phyloP scores from a whole-genome alignment of 352 stramenopile species.

The Pythium brachiatum region DNA sequence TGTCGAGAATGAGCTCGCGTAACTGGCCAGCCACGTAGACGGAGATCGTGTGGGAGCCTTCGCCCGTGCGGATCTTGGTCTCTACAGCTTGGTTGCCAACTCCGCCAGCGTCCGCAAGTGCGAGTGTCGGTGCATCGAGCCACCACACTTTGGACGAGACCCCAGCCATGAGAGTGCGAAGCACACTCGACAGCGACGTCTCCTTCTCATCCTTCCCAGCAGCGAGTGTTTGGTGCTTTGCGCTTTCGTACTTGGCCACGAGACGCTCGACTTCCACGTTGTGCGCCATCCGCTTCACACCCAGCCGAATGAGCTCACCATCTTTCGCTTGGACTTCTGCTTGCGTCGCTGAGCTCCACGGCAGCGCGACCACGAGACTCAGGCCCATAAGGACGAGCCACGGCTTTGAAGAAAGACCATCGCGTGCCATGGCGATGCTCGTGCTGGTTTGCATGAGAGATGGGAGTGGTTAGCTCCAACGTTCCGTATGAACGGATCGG shows the following conservation, averaged over 20 bases:
- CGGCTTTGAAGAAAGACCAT: background rate
- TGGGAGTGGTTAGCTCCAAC: no score
- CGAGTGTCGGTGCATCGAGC: background rate
- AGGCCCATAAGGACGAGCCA: background rate
- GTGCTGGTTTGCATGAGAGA: no score
- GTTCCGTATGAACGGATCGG: background rate
- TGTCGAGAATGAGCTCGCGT: conserved; percentile 95
- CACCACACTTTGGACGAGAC: background rate
- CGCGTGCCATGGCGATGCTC: background rate
- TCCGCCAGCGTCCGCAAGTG: background rate
- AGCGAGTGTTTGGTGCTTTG: background rate
- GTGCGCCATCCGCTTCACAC: conserved; percentile 25
- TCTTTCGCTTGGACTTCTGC: conserved; percentile 3
- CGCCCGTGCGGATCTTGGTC: conserved; percentile 38
- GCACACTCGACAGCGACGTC: conserved; percentile 1
- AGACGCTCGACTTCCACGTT: conserved; percentile 17
- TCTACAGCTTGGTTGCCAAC: conserved; percentile 30
- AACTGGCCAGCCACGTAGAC: conserved; percentile 58
- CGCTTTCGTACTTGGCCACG: conserved; percentile 15
- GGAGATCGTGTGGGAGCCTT: conserved; percentile 74
- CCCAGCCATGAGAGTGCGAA: conserved; percentile 6
- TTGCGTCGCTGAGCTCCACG: background rate
- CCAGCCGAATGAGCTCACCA: conserved; percentile 38
- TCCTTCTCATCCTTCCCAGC: background rate
- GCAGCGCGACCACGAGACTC: background rate